A percentile compares a stretch with the other conserved stretches of the same genome.
Conservation (phyloP, 192 early-diverging fungal genomes). For the Neocallimastix lanati region DNA sequence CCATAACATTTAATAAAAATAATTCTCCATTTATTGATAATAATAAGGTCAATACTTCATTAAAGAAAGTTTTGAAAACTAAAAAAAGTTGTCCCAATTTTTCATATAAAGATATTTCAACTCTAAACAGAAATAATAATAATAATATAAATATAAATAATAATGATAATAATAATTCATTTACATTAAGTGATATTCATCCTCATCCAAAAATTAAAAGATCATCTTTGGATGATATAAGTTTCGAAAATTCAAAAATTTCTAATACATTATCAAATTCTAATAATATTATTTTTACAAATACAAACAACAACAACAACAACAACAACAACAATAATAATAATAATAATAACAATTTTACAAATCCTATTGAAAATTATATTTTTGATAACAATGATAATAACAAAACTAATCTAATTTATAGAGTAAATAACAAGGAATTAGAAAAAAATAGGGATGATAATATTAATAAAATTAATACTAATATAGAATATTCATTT, state of each 20-base stretch:
- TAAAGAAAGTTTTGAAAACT: not conserved
- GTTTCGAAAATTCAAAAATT: too few relatives aligned
- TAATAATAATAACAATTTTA: too few relatives aligned
- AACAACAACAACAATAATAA: too few relatives aligned
- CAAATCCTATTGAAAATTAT: too few relatives aligned
- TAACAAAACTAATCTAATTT: too few relatives aligned
- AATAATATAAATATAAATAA: not conserved
- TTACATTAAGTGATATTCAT: not conserved
- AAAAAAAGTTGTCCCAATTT: not conserved
- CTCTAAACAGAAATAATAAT: not conserved
- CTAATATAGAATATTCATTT: not conserved
- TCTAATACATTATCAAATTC: too few relatives aligned
- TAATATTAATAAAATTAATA: not conserved
- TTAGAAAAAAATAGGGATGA: not conserved
- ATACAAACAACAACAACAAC: too few relatives aligned
- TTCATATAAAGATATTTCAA: not conserved
- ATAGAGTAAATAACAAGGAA: not conserved
- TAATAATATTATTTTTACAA: too few relatives aligned
- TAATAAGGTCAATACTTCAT: not conserved
- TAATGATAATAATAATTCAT: not conserved
- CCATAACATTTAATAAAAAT: not conserved
- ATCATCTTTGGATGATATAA: too few relatives aligned
- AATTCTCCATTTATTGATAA: too few relatives aligned
- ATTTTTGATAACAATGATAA: too few relatives aligned
- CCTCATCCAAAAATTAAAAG: too few relatives aligned